A percentile compares a stretch with the other conserved stretches of the same genome.
phyloP scores from a whole-genome alignment of 805 yeast species.

The Monosporozyma servazzii region DNA sequence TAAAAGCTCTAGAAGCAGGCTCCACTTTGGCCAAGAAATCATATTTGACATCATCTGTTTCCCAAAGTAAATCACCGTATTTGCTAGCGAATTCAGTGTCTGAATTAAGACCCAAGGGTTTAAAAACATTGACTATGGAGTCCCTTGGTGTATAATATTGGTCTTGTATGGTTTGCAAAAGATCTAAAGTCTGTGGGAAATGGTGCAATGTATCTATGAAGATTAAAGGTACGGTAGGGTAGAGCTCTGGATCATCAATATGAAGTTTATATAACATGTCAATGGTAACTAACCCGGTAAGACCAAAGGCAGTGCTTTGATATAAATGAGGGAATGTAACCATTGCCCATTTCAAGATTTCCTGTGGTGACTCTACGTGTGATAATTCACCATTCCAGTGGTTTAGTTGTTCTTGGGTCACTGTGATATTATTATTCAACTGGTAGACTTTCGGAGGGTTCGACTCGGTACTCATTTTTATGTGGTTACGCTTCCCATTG shows the following conservation, averaged over 20 bases:
- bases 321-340: slow-evolving; percentile 72
- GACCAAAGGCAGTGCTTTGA: slow-evolving; percentile 93
- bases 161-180: slow-evolving; percentile 48
- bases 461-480: not conserved
- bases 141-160: slow-evolving; percentile 37
- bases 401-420: slow-evolving; percentile 47
- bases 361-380: slow-evolving; percentile 47
- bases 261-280: slow-evolving; percentile 63
- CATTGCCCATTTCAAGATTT: slow-evolving; percentile 73
- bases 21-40: slow-evolving; percentile 88
- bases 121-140: slow-evolving; percentile 49
- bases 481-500: not conserved
- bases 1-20: slow-evolving; percentile 80
- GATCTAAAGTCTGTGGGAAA: slow-evolving; percentile 83
- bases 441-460: slow-evolving; percentile 5
- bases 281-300: slow-evolving; percentile 81
- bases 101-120: slow-evolving; percentile 48
- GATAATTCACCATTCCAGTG: slow-evolving; percentile 58
- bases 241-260: slow-evolving; percentile 10
- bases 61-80: slow-evolving; percentile 80
- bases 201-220: slow-evolving; percentile 88
- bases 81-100: slow-evolving; percentile 55
- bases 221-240: slow-evolving; percentile 48
- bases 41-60: slow-evolving; percentile 65
- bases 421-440: slow-evolving; percentile 27